Conservation (phyloP, 169 alveolate genomes). For the Plasmodium gaboni region DNA sequence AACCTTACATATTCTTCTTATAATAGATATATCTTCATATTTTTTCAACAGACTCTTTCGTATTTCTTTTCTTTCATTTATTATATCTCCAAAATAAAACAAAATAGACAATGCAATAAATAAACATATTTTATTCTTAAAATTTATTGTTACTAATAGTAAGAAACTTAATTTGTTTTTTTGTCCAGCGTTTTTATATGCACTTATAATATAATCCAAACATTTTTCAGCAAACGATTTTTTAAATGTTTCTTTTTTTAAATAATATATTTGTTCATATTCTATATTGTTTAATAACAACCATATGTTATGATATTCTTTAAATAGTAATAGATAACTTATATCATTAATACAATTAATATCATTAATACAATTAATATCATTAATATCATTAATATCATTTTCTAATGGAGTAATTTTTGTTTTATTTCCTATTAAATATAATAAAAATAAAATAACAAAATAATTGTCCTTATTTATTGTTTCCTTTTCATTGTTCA, state of each 20-base stretch:
- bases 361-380: too few species aligned
- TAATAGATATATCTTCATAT: slow-evolving; percentile 17
- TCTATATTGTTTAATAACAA: slow-evolving; percentile 14
- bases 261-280: slow-evolving; percentile 21
- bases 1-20: slow-evolving; percentile 30
- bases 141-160: slow-evolving; percentile 32
- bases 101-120: slow-evolving; percentile 53
- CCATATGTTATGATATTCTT: too few species aligned
- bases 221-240: slow-evolving; percentile 27
- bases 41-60: slow-evolving; percentile 9
- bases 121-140: slow-evolving; percentile 52
- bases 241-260: slow-evolving; percentile 11
- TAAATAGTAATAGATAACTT: too few species aligned
- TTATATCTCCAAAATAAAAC: slow-evolving; percentile 21
- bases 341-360: too few species aligned
- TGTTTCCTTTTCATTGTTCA: slow-evolving; percentile 1
- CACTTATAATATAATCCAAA: slow-evolving; percentile 31
- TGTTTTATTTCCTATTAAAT: slow-evolving; percentile 34
- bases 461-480: slow-evolving; percentile 23
- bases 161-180: slow-evolving; percentile 50
- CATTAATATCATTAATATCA: background rate
- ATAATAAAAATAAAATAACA: slow-evolving; percentile 44
- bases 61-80: slow-evolving; percentile 8
- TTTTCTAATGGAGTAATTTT: slow-evolving; percentile 3
- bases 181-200: slow-evolving; percentile 17